phyloP scores from a whole-genome alignment of 164 flowering plant genomes.

The Dillenia suffruticosa region DNA sequence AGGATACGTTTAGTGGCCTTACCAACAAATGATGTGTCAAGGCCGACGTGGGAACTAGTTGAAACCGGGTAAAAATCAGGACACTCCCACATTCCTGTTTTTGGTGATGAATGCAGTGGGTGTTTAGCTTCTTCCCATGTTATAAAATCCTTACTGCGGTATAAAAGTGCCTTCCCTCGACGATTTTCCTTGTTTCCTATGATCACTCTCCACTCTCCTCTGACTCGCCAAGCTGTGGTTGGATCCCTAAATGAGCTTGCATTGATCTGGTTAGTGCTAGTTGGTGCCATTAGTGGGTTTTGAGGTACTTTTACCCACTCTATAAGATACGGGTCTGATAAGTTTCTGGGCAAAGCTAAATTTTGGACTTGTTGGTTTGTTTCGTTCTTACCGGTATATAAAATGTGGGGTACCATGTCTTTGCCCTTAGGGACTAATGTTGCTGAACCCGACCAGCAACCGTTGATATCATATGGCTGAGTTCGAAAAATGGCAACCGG shows the following conservation, averaged over 20 bases:
- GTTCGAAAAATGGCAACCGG: constrained; percentile 33
- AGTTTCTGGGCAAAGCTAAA: constrained; percentile 38
- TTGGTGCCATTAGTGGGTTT: constrained; percentile 38
- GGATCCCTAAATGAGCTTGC: constrained; percentile 38
- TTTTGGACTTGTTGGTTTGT: constrained; percentile 35
- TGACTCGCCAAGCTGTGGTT: constrained; percentile 34
- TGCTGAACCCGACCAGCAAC: constrained; percentile 51
- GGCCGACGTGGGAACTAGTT: background rate
- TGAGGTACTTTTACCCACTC: constrained; percentile 38
- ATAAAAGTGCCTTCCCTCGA: constrained; percentile 1
- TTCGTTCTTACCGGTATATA: constrained; percentile 43
- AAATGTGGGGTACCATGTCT: constrained; percentile 22
- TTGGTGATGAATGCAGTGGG: constrained; percentile 3
- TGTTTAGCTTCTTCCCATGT: constrained; percentile 1
- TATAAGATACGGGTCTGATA: constrained; percentile 36
- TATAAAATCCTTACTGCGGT: constrained; percentile 6
- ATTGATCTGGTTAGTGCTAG: constrained; percentile 9
- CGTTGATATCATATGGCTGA: constrained; percentile 32
- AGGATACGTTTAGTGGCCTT: background rate
- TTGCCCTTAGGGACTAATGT: constrained; percentile 42
- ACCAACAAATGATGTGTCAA: background rate
- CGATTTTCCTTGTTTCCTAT: background rate
- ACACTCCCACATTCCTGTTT: constrained; percentile 17
- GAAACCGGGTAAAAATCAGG: constrained; percentile 15
- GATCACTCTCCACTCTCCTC: constrained; percentile 2